Conservation (phyloP, 306 rosid genomes). For the Nissolia schottii region DNA sequence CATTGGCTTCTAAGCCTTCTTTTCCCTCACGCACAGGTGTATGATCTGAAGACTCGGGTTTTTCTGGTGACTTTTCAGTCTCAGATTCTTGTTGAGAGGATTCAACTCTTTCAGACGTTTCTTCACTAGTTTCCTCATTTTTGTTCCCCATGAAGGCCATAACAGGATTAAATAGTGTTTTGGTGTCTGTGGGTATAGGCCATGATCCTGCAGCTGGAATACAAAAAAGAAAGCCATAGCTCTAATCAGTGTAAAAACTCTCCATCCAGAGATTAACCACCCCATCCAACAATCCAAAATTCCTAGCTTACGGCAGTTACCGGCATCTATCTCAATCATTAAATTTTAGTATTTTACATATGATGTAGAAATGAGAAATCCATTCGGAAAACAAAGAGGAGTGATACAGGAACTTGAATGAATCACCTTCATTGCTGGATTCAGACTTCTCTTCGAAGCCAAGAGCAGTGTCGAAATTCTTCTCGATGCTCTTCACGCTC, state of each 20-base stretch:
- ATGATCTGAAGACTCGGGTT: slow-evolving; percentile 42
- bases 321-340: slow-evolving; percentile 6
- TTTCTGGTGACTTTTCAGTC: slow-evolving; percentile 36
- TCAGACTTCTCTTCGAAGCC: slow-evolving; percentile 79
- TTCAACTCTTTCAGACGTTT: slow-evolving; percentile 39
- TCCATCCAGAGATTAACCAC: slow-evolving; percentile 1
- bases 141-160: slow-evolving; percentile 72
- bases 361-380: neutral
- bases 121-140: slow-evolving; percentile 46
- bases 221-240: slow-evolving; percentile 19
- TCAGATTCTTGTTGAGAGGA: slow-evolving; percentile 38
- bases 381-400: slow-evolving; percentile 6
- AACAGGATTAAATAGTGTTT: slow-evolving; percentile 67
- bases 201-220: slow-evolving; percentile 69
- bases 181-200: slow-evolving; percentile 62
- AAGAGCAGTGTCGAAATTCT: slow-evolving; percentile 91
- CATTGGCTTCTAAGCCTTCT: slow-evolving; percentile 32
- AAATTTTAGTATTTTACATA: slow-evolving; percentile 9
- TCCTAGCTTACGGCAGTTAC: slow-evolving; percentile 6
- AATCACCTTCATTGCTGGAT: slow-evolving; percentile 78
- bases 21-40: slow-evolving; percentile 38
- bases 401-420: slow-evolving; percentile 10
- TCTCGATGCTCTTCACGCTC: slow-evolving; percentile 97
- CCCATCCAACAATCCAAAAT: neutral
- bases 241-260: slow-evolving; percentile 24